Conservation (phyloP, 768 basidiomycete genomes). For the Boletus patriciae region DNA sequence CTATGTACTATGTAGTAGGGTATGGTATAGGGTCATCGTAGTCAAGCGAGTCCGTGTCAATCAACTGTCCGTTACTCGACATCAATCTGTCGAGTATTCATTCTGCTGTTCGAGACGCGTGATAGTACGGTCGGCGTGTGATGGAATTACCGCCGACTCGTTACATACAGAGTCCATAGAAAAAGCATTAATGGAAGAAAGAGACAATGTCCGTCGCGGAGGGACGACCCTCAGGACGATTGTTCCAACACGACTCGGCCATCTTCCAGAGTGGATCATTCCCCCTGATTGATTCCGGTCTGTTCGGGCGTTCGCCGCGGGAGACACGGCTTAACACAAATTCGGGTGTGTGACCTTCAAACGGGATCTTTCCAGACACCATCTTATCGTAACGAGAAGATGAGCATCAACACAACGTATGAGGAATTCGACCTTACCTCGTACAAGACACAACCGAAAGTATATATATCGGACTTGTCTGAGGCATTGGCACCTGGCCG, state of each 20-base stretch:
- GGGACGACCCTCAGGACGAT: slow-evolving; percentile 12
- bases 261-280: slow-evolving; percentile 19
- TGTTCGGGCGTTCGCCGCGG: neutral
- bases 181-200: neutral
- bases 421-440: slow-evolving; percentile 20
- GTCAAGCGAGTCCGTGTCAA: too few relatives aligned
- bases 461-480: slow-evolving; percentile 24
- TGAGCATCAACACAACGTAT: neutral
- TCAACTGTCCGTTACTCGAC: too few relatives aligned
- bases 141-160: too few relatives aligned
- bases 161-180: neutral
- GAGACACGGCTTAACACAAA: neutral
- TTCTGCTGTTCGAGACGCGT: too few relatives aligned
- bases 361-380: slow-evolving; percentile 17
- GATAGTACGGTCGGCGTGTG: too few relatives aligned
- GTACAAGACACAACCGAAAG: slow-evolving; percentile 33
- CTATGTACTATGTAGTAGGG: too few relatives aligned
- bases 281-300: slow-evolving; percentile 4
- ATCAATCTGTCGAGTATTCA: too few relatives aligned
- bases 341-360: neutral
- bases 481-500: neutral
- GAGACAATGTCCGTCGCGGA: slow-evolving; percentile 6
- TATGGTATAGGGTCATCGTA: too few relatives aligned
- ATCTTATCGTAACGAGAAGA: slow-evolving; percentile 13
- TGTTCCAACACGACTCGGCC: slow-evolving; percentile 9